Base-by-base conservation (phyloP, 1,284 basidiomycete genomes). In the Cystobasidium sp. region DNA sequence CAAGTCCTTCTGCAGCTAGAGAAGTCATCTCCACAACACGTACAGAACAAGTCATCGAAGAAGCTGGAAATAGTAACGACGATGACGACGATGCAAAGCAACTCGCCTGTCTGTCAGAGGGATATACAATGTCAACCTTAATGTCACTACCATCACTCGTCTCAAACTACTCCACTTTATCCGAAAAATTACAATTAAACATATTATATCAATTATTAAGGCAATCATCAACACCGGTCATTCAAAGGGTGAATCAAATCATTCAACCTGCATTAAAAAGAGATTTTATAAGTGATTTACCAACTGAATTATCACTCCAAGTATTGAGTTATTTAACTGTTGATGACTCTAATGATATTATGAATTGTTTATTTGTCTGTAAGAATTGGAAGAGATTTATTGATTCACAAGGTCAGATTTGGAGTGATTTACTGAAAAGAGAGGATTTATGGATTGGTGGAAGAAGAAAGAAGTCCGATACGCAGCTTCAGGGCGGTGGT, bases 401-500 rank as follows among this genome's bases (percentile, higher is more conserved):
- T 76, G 92, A 94, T 81, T 90, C 90, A 0, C 92, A 94, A 79
- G 87, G 89, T 44, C 87, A 92, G 16, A 86, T 94, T 44, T 94
- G 93, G 92, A 87, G 89, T 75, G 89, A 91, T 76, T 85, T 93
- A 16, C 85, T 94, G 70, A 89, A 90, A 80, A 86, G 83, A 73
- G 91, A 90, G 18, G 89, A 88, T 77, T 89, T 92, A 51, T 93
- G 92, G 91, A 91, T 92, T 79, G 93, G 91, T 20, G 89, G 49
- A 53, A 1, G 14, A 31, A 31, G 31, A 31, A 31, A 1, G 31
- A 31, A 31, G 31, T 31, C 31, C 31, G 5, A 31, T 31, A 31
- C 31, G 31, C 31, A 31, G 2, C 1, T 2, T 31, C 31, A 31
- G 31, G 31, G 31, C 31, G 31, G 31, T 1, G 31, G 31, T 31